phyloP scores from a whole-genome alignment of 192 early-diverging fungal genomes.

The Gonapodya prolifera region DNA sequence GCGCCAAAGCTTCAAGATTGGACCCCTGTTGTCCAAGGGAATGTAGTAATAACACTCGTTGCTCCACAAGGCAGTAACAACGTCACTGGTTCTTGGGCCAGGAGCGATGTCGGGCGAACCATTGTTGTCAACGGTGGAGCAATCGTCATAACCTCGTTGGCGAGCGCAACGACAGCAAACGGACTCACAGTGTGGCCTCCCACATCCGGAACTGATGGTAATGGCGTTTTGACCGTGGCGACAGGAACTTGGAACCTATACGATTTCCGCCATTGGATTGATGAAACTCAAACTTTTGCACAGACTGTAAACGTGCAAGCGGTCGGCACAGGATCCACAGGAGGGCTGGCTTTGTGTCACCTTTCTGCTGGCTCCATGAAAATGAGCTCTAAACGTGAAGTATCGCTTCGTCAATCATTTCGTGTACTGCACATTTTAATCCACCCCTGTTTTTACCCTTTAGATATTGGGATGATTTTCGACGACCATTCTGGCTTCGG shows the following conservation, averaged over 20 bases:
- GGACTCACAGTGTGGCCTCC: background rate
- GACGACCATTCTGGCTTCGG: background rate
- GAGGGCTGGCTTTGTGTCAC: background rate
- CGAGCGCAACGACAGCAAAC: background rate
- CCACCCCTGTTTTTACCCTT: background rate
- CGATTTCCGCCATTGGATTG: background rate
- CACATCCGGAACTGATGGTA: background rate
- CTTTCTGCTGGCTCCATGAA: background rate
- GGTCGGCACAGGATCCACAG: background rate
- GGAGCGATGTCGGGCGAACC: background rate
- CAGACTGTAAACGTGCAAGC: background rate
- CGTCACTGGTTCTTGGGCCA: background rate
- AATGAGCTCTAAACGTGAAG: background rate
- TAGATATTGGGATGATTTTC: background rate
- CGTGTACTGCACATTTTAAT: background rate
- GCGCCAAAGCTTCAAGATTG: background rate
- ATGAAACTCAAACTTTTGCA: background rate
- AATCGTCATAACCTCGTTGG: background rate
- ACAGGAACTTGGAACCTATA: background rate
- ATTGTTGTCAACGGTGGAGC: background rate
- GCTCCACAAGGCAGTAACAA: background rate
- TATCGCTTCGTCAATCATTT: background rate
- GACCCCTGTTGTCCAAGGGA: background rate
- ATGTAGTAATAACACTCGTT: background rate
- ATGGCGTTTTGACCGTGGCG: background rate